Evolutionary conservation across 2,329 filamentous ascomycete species (phyloP).

Genomic region (Hirsutella rhossiliensis): DNA sequence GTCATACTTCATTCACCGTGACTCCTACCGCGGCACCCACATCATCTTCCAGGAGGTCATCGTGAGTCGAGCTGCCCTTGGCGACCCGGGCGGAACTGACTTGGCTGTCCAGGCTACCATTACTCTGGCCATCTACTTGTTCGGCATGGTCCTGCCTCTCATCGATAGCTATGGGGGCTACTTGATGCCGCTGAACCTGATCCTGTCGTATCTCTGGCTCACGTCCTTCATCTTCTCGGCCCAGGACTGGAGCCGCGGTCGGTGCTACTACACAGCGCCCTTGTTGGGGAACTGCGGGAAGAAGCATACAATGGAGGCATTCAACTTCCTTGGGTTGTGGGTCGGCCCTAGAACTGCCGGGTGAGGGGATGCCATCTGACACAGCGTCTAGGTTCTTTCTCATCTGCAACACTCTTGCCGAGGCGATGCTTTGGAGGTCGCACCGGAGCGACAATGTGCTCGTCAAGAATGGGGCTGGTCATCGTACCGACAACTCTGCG

Average conservation of each 20-base stretch:
- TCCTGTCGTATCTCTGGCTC: constrained; percentile 15
- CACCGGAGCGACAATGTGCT: background rate
- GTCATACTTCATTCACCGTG: constrained; percentile 10
- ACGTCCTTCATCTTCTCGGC: constrained; percentile 14
- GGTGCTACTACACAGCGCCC: constrained; percentile 4
- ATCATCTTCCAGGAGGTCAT: constrained; percentile 13
- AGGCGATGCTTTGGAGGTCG: constrained; percentile 3
- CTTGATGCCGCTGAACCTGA: constrained; percentile 9
- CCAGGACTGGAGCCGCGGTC: constrained; percentile 9
- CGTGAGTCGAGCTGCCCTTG: constrained; percentile 3
- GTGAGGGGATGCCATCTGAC: background rate
- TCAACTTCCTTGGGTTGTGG: constrained; percentile 14
- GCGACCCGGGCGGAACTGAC: background rate
- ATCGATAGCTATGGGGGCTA: constrained; percentile 9
- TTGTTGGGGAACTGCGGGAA: constrained; percentile 6
- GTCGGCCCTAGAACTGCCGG: background rate
- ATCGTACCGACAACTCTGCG: background rate
- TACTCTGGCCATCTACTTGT: constrained; percentile 9
- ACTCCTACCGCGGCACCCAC: constrained; percentile 6
- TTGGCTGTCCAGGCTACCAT: constrained; percentile 7
- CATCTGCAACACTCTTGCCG: constrained; percentile 7
- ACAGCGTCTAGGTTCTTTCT: constrained; percentile 7
- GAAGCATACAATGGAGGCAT: constrained; percentile 12
- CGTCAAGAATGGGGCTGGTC: background rate
- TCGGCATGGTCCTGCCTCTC: constrained; percentile 9